phyloP scores from a whole-genome alignment of 2,329 filamentous ascomycete genomes.

The Fusarium equiseti region DNA sequence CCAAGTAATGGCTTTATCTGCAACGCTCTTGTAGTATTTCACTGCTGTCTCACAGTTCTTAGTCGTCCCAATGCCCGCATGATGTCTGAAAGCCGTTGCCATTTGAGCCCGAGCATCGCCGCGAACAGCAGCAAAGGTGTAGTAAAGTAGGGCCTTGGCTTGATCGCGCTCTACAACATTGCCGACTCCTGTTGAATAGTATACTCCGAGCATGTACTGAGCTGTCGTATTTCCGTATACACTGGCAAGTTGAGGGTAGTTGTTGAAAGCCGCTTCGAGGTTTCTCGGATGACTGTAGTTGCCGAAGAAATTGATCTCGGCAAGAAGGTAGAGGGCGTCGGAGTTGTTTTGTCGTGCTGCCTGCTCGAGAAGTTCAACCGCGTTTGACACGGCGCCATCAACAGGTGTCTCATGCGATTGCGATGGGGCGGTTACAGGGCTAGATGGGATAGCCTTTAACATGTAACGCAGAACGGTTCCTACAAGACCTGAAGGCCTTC shows the following conservation, averaged over 20 bases:
- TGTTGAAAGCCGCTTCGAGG: constrained; percentile 80
- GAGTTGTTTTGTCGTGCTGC: constrained; percentile 71
- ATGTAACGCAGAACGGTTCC: constrained; percentile 59
- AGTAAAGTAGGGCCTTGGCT: constrained; percentile 91
- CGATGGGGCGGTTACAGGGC: constrained; percentile 62
- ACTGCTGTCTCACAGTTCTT: constrained; percentile 88
- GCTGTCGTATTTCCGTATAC: constrained; percentile 89
- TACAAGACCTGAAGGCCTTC: constrained; percentile 59
- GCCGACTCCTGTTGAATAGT: constrained; percentile 94
- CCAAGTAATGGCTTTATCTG: constrained; percentile 91
- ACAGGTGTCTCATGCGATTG: constrained; percentile 52
- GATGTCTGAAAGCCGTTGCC: constrained; percentile 89
- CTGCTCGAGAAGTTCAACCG: constrained; percentile 65
- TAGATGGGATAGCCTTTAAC: constrained; percentile 62
- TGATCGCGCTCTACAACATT: constrained; percentile 85
- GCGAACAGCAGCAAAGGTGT: constrained; percentile 89
- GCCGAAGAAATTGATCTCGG: constrained; percentile 96
- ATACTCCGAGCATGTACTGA: constrained; percentile 94
- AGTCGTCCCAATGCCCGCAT: constrained; percentile 85
- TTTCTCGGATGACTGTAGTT: constrained; percentile 90
- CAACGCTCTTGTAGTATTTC: constrained; percentile 91
- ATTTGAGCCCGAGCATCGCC: constrained; percentile 91
- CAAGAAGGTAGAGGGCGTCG: constrained; percentile 89
- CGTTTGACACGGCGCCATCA: constrained; percentile 61
- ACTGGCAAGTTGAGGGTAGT: constrained; percentile 83